Base-by-base conservation (phyloP, 768 basidiomycete species). In the Kwoniella dejecticola region DNA sequence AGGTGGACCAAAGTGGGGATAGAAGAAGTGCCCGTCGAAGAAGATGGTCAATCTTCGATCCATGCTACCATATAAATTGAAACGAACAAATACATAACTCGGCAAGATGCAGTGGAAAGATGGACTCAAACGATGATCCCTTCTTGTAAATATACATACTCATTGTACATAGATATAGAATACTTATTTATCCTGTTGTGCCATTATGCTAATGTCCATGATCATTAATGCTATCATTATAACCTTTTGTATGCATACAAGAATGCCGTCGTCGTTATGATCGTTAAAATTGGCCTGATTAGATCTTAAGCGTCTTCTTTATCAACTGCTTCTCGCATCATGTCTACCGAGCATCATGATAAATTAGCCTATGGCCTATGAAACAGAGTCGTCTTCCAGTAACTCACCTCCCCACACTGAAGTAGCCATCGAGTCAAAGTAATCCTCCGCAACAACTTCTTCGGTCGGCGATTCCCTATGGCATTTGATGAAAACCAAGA, bases 241-340 rank as follows among this genome's bases (percentile, higher is more conserved):
- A 36, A 36, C 7, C 33, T 15, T 45, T 45, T 48, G 46, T 31
- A 38, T 41, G 10, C 36, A 29, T 36, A 44, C n/a, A n/a, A n/a
- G n/a, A n/a, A 36, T 36, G 7, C 33, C 33, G 19, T 42, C 17
- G 41, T 42, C 19, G 19, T 36, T 36, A 42, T 13, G 10, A 8
- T 42, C 41, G 41, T 42, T n/a, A 42, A 13, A 42, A 42, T 42
- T 42, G 5, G 19, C 41, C 19, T 42, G 7, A 11, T n/a, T 42
- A 6, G 6, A 13, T 42, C 57, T 42, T 63, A 67, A 45, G 17
- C 33, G 23, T 57, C 56, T 49, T 69, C 67, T 27, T 66, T 38
- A 30, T 73, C 72, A 3, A 67, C 64, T 29, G 72, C 72, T 57
- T 74, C 67, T 41, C 72, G 42, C 72, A 74, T 74, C 72, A 74